Evolutionary conservation across 495 filamentous ascomycete genomes (phyloP), one percentile per base, ranked within the genome.

Genomic region (Lentithecium fluviatile): DNA sequence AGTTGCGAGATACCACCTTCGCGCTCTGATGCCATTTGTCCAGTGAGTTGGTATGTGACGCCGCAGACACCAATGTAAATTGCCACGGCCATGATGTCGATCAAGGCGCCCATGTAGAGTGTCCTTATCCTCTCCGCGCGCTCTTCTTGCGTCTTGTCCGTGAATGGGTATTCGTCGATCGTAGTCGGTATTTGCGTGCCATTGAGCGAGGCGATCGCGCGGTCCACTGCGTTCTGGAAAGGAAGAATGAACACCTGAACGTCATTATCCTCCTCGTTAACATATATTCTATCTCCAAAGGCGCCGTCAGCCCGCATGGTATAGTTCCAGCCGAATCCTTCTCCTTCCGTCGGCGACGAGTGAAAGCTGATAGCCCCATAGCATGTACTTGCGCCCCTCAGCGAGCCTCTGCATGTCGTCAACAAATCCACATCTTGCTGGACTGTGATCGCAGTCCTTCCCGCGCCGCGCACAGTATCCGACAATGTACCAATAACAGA

Each of bases 41-140:
- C 75, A 6, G 74, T 75, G 24, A 76, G 64, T 50, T 77, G 75
- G 75, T 97, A 98, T 37, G 73, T 86, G 40, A 95, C 67, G 53
- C 93, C 93, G 57, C 88, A 80, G 47, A 93, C 60, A 38, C 84
- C 90, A 58, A 97, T 77, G 67, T 91, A 82, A 64, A 90, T 85
- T 6, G 83, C 82, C 21, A 90, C 80, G 12, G 77, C 87, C 4
- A 91, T 66, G 57, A 85, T 83, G 62, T 85, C 78, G 42, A 87
- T 85, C 56, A 94, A 79, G 2, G 79, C 77, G 6, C 77, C 76
- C 79, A 90, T 89, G 71, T 89, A 95, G 2, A 81, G 75, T 0
- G 73, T 68, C 21, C 86, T 78, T 47, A 93, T 85, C 15, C 78
- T 63, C 23, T 82, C 80, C 8, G 78, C 74, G 11, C 83, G 80